phyloP scores from a whole-genome alignment of 345 rosid species.

The Crucihimalaya himalaica region DNA sequence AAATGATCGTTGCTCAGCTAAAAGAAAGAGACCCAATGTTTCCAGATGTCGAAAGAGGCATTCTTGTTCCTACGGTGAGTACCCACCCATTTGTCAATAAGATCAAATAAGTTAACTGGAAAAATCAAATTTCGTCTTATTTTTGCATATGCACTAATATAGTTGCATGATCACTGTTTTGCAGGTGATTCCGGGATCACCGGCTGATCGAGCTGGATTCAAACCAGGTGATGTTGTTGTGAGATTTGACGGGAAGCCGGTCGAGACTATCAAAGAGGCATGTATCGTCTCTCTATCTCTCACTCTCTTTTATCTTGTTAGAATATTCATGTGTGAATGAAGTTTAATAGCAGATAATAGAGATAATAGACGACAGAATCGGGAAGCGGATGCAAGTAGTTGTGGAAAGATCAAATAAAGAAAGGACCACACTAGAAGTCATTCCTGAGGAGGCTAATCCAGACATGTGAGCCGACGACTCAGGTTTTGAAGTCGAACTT shows the following conservation, averaged over 20 bases:
- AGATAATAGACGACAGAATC: slow-evolving; percentile 65
- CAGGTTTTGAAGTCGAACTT: background rate
- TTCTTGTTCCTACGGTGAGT: slow-evolving; percentile 76
- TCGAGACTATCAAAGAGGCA: slow-evolving; percentile 78
- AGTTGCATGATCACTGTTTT: background rate
- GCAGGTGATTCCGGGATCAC: slow-evolving; percentile 91
- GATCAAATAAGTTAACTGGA: background rate
- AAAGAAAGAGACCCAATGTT: slow-evolving; percentile 74
- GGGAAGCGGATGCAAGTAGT: slow-evolving; percentile 58
- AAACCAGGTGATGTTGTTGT: slow-evolving; percentile 80
- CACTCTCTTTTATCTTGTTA: background rate
- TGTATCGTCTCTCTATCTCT: background rate
- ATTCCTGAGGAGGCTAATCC: slow-evolving; percentile 84
- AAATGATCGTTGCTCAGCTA: slow-evolving; percentile 77
- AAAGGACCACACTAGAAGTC: slow-evolving; percentile 47
- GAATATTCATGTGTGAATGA: background rate
- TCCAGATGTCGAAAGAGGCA: slow-evolving; percentile 67
- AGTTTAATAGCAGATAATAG: slow-evolving; percentile 54
- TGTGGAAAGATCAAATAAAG: slow-evolving; percentile 63
- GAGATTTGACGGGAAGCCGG: slow-evolving; percentile 73
- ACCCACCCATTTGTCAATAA: background rate
- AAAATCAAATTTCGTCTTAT: background rate
- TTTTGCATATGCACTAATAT: background rate
- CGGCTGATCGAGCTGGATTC: slow-evolving; percentile 85
- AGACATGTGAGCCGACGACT: slow-evolving; percentile 36